phyloP scores from a whole-genome alignment of 495 filamentous ascomycete species.

The Podospora conica region DNA sequence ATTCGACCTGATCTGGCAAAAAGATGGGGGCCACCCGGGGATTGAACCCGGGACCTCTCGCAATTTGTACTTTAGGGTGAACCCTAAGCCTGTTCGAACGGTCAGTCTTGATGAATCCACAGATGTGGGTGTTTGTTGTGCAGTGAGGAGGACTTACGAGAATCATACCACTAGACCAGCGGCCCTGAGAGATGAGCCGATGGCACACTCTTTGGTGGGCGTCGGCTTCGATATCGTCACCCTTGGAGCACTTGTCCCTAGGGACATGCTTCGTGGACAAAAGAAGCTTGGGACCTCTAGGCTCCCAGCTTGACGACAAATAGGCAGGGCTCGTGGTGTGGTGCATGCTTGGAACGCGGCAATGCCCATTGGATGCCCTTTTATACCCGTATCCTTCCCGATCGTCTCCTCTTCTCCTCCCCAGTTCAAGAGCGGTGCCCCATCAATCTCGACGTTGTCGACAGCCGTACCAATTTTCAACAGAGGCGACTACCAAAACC shows the following conservation, averaged over 20 bases:
- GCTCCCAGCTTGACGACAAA: too few species aligned
- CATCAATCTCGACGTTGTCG: too few species aligned
- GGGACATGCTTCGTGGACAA: background rate
- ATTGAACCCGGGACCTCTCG: background rate
- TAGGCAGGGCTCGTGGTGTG: too few species aligned
- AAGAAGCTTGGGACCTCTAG: background rate
- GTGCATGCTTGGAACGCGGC: too few species aligned
- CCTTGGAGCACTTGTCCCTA: background rate
- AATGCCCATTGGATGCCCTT: too few species aligned
- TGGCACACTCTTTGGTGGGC: background rate
- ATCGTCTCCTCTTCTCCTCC: too few species aligned
- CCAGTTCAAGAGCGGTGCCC: too few species aligned
- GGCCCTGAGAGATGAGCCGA: background rate
- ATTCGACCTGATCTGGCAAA: background rate
- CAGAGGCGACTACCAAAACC: too few species aligned
- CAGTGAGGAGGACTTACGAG: background rate
- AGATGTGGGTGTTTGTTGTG: background rate
- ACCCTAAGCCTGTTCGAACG: background rate
- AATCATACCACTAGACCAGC: background rate
- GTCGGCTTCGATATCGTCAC: background rate
- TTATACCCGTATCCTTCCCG: too few species aligned
- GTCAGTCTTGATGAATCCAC: background rate
- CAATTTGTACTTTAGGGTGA: background rate
- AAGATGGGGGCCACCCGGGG: background rate
- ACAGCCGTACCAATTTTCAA: too few species aligned